These are phyloP conservation scores for Falciphora oryzae DNA, from an alignment of 2,329 filamentous ascomycete species.

Conservation along the genomic window DNA sequence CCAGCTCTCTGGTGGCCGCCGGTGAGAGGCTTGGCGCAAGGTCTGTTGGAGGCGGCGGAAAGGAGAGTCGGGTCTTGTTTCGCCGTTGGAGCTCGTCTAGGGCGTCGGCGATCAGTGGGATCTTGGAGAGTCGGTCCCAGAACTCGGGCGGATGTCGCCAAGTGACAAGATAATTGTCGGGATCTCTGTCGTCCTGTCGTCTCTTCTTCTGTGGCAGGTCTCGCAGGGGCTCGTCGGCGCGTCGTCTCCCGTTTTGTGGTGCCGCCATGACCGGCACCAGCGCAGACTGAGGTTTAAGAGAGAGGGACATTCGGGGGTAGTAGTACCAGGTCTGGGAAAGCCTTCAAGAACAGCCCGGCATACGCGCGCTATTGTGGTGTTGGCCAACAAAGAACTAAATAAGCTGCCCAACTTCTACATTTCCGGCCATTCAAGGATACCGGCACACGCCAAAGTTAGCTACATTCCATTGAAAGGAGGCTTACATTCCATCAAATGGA, in stretches of 20 bases:
- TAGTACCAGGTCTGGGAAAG: too few species aligned
- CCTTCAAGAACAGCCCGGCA: too few species aligned
- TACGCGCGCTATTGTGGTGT: too few species aligned
- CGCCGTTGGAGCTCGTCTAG: not conserved
- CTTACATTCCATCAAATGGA: too few species aligned
- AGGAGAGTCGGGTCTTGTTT: not conserved
- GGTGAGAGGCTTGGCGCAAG: not conserved
- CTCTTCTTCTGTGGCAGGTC: not conserved
- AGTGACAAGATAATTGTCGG: not conserved
- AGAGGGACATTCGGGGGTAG: not conserved
- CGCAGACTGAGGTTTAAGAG: not conserved
- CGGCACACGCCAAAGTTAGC: too few species aligned
- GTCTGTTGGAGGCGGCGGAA: not conserved
- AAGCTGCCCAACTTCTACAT: too few species aligned
- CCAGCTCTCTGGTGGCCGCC: not conserved
- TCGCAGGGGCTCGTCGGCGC: constrained; percentile 1
- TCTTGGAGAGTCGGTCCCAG: constrained; percentile 1
- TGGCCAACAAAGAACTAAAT: too few species aligned
- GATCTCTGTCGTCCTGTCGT: not conserved
- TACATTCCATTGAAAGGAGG: too few species aligned
- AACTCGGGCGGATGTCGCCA: constrained; percentile 1
- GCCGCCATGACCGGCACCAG: not conserved
- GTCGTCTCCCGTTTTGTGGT: not conserved
- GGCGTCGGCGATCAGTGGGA: not conserved
- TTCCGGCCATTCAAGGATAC: too few species aligned